These are phyloP conservation scores for Aspergillus kassunensis DNA, from an alignment of 495 filamentous ascomycete genomes.

Conservation along the genomic window DNA sequence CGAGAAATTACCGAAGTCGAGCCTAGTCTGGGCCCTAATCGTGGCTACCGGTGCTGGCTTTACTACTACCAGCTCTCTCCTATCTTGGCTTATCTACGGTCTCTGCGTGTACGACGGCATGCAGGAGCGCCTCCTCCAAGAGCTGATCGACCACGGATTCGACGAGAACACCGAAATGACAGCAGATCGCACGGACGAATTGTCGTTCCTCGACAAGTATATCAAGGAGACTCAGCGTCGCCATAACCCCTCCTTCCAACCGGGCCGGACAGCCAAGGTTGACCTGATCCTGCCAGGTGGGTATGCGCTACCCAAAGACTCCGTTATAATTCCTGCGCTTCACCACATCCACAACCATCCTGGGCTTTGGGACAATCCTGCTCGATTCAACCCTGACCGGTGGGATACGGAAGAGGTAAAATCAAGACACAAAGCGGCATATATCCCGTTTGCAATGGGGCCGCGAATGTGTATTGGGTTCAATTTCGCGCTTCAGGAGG, in stretches of 20 bases:
- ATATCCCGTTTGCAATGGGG: slow-evolving; percentile 51
- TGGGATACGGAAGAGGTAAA: slow-evolving; percentile 51
- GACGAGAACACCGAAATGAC: slow-evolving; percentile 33
- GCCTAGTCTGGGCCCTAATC: slow-evolving; percentile 24
- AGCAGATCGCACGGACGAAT: slow-evolving; percentile 34
- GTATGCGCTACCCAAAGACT: slow-evolving; percentile 45
- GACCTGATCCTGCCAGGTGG: slow-evolving; percentile 54
- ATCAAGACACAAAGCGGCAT: slow-evolving; percentile 38
- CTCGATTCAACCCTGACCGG: slow-evolving; percentile 49
- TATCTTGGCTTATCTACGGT: slow-evolving; percentile 52
- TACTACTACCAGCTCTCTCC: slow-evolving; percentile 47
- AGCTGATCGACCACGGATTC: slow-evolving; percentile 48
- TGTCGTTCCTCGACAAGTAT: slow-evolving; percentile 50
- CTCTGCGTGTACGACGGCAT: slow-evolving; percentile 44
- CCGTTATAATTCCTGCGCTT: slow-evolving; percentile 46
- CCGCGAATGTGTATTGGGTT: slow-evolving; percentile 53
- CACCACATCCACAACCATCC: slow-evolving; percentile 53
- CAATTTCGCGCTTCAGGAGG: slow-evolving; percentile 53
- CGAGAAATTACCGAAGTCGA: slow-evolving; percentile 47
- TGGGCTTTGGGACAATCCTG: slow-evolving; percentile 47
- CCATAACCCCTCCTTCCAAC: slow-evolving; percentile 54
- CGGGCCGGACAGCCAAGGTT: slow-evolving; percentile 46
- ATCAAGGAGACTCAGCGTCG: slow-evolving; percentile 56
- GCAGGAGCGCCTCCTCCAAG: slow-evolving; percentile 51
- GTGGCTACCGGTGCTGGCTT: slow-evolving; percentile 50